Percentiles rank a stretch among this genome's conserved stretches.
Conservation (phyloP, 2,329 filamentous ascomycete species). For the Beauveria asiatica region DNA sequence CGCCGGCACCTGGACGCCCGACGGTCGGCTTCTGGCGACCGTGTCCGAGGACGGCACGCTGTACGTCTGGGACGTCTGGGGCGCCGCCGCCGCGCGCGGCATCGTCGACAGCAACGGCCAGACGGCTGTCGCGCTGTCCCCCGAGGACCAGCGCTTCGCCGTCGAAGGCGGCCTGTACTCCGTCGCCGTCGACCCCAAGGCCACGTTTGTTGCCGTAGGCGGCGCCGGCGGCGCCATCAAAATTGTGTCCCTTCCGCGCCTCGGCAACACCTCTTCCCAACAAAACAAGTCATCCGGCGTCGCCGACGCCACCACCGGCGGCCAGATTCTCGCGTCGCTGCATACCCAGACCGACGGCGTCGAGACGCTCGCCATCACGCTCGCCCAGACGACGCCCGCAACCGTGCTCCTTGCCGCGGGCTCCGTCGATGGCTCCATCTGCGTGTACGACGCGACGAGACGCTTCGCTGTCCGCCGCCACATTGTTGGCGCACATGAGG, state of each 20-base stretch:
- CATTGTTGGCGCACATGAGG: conserved; percentile 75
- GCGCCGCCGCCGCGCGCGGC: conserved; percentile 55
- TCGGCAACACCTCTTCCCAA: conserved; percentile 24
- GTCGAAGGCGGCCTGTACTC: conserved; percentile 89
- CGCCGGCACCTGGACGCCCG: conserved; percentile 81
- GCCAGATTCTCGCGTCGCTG: conserved; percentile 69
- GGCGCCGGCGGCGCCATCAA: conserved; percentile 82
- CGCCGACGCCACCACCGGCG: conserved; percentile 33
- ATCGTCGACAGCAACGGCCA: conserved; percentile 44
- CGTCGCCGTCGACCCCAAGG: conserved; percentile 72
- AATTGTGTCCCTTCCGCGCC: conserved; percentile 72
- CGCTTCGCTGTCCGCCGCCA: conserved; percentile 80
- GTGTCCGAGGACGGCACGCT: conserved; percentile 83
- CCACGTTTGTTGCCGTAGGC: conserved; percentile 73
- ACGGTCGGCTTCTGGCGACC: conserved; percentile 78
- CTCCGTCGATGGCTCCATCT: conserved; percentile 69
- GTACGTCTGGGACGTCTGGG: conserved; percentile 90
- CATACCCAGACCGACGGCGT: conserved; percentile 69
- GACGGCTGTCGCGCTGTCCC: conserved; percentile 69
- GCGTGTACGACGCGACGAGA: conserved; percentile 77
- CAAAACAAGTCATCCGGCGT: conserved; percentile 16
- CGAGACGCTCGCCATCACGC: conserved; percentile 62
- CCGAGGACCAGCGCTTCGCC: conserved; percentile 78
- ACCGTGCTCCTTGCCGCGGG: conserved; percentile 53
- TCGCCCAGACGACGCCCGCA: conserved; percentile 32